Percentiles rank a stretch among this genome's conserved stretches.
phyloP scores from a whole-genome alignment of 1,284 basidiomycete genomes.

The Fereydounia khargensis region DNA sequence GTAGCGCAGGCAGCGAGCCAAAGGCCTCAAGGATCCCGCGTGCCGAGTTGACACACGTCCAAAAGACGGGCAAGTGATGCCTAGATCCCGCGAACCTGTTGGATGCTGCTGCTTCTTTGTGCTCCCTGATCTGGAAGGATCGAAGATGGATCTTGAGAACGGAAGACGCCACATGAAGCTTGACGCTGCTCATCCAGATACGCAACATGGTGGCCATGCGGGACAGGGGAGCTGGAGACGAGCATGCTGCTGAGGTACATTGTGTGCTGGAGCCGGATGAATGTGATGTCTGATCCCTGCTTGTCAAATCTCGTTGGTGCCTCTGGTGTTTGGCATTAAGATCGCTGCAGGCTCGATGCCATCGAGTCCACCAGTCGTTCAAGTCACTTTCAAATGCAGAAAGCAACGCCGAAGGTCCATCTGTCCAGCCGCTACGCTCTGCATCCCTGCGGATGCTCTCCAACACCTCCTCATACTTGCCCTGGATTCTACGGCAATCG shows the following conservation, averaged over 20 bases:
- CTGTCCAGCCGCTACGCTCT: neutral
- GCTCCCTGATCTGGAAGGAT: constrained; percentile 10
- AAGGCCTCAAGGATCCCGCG: constrained; percentile 23
- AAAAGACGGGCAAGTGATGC: constrained; percentile 37
- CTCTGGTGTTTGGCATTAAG: too few species aligned
- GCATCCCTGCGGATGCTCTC: neutral
- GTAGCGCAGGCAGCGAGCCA: too few species aligned
- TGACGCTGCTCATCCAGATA: constrained; percentile 29
- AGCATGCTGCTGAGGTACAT: too few species aligned
- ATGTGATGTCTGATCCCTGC: too few species aligned
- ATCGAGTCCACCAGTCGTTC: constrained; percentile 5
- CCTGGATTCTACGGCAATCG: constrained; percentile 29
- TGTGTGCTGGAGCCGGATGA: too few species aligned
- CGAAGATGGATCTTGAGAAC: constrained; percentile 23
- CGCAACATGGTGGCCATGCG: constrained; percentile 25
- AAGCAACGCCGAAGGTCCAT: neutral
- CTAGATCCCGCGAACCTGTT: too few species aligned
- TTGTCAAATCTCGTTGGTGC: too few species aligned
- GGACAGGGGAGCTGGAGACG: too few species aligned
- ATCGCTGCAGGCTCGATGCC: constrained; percentile 39
- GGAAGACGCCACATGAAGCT: too few species aligned
- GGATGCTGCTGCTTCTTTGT: too few species aligned
- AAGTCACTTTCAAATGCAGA: neutral
- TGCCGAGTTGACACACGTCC: constrained; percentile 31
- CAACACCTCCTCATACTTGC: constrained; percentile 4